A percentile compares a stretch with the other conserved stretches of the same genome.
These are phyloP conservation scores for Sequoia sempervirens DNA, from an alignment of 75 land plant species.

Conservation along the genomic window DNA sequence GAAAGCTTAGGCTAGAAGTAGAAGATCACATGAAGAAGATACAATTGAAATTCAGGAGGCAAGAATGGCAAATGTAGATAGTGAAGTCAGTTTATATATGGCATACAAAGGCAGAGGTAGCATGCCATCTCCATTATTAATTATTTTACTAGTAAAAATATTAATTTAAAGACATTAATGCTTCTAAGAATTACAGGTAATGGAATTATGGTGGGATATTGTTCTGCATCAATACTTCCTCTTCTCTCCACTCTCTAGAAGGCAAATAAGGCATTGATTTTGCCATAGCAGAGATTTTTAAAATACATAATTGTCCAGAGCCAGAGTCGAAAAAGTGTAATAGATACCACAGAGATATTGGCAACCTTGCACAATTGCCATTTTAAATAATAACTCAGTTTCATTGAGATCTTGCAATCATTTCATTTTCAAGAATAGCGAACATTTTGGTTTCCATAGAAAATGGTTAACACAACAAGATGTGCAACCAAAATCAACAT, in stretches of 20 bases:
- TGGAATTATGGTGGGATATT: neutral
- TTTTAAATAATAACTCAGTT: neutral
- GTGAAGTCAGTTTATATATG: neutral
- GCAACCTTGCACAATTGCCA: neutral
- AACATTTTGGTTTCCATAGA: neutral
- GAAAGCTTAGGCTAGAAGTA: neutral
- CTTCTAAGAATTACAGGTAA: neutral
- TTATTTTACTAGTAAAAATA: neutral
- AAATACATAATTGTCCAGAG: neutral
- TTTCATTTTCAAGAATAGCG: neutral
- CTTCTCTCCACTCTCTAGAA: neutral
- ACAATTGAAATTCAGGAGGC: neutral
- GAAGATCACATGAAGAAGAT: neutral
- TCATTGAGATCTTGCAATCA: neutral
- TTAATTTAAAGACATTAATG: neutral
- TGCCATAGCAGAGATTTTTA: neutral
- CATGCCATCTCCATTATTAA: neutral
- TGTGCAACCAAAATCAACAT: slow-evolving; percentile 10
- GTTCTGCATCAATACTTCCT: neutral
- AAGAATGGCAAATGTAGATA: neutral
- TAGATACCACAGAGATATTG: neutral
- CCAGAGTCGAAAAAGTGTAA: neutral
- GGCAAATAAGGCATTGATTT: neutral
- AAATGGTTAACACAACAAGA: neutral
- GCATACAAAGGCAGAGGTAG: neutral